Base-by-base conservation (phyloP, 208 protist genomes). In the Polymyxa betae region DNA sequence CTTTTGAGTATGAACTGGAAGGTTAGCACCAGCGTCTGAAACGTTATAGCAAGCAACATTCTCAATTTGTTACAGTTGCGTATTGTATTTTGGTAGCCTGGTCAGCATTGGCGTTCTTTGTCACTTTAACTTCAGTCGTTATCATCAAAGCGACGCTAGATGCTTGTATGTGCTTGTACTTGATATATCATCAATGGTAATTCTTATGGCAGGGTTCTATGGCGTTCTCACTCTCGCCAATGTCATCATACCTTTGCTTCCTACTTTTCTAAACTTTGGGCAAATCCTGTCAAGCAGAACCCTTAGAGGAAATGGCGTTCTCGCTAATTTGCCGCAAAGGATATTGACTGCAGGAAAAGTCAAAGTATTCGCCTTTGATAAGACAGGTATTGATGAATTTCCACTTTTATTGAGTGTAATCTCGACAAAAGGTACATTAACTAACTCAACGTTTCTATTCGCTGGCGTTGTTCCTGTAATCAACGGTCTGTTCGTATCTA, bases 191-290 rank as follows among this genome's bases (percentile, higher is more conserved):
- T 66, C 54, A 32, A 66, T 66, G 54, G 54, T 29, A 16, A 16
- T 66, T 66, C 54, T 66, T 66, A 29, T 16, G 54, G 54, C 54
- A 66, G 29, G 54, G 54, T 66, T 66, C 54, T 66, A 66, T 66
- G 54, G 54, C 54, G 54, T 66, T 29, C 29, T 66, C 54, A 66
- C 54, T 29, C 54, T 66, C 29, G 54, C 20, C 16, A 66, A 66
- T 29, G 29, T 66, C 29, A 66, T 66, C 29, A 16, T 66, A 66
- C 54, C 54, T 29, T 32, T 29, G 16, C 29, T 66, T 32, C 54
- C 54, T 29, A 29, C 54, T 32, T 66, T 66, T 29, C 54, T 66
- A 32, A 29, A 32, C 29, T 16, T 66, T 66, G 54, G 54, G 54
- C 54, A 66, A 29, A 66, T 16, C 54, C 20, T 66, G 16, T 16